These are phyloP conservation scores for Trichoderma atrobrunneum DNA, from an alignment of 2,329 filamentous ascomycete species.

Conservation along the genomic window DNA sequence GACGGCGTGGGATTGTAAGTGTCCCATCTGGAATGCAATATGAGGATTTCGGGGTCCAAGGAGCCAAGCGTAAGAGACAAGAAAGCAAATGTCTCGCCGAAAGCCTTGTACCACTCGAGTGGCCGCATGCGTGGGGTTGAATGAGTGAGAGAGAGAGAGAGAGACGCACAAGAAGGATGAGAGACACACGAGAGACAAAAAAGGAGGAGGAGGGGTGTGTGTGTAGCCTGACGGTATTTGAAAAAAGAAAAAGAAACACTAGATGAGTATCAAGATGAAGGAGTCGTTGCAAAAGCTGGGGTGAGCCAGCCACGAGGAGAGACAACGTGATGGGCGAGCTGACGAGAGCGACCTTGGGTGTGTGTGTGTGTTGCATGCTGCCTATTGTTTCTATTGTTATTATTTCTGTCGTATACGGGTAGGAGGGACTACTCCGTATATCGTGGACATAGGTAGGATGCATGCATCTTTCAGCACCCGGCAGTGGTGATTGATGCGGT, in stretches of 20 bases:
- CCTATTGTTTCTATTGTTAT: not conserved
- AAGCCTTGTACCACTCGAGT: not conserved
- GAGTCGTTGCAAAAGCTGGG: not conserved
- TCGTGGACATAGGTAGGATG: not conserved
- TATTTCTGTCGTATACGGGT: not conserved
- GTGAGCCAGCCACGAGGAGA: constrained; percentile 10
- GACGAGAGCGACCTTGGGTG: not conserved
- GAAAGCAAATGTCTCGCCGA: constrained; percentile 6
- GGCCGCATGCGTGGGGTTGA: constrained; percentile 9
- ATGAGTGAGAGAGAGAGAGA: not conserved
- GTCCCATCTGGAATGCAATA: not conserved
- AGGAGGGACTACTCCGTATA: not conserved
- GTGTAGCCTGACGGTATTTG: not conserved
- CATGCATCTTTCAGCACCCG: not conserved
- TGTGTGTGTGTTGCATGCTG: not conserved
- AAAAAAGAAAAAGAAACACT: not conserved
- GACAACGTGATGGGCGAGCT: constrained; percentile 5
- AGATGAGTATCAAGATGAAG: not conserved
- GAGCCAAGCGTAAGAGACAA: not conserved
- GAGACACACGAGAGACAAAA: not conserved
- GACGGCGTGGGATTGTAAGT: not conserved
- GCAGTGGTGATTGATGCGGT: not conserved
- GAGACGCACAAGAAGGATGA: not conserved
- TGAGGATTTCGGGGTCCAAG: not conserved
- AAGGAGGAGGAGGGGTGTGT: not conserved